Base-by-base conservation (phyloP, 768 basidiomycete species). In the Megacollybia marginata region DNA sequence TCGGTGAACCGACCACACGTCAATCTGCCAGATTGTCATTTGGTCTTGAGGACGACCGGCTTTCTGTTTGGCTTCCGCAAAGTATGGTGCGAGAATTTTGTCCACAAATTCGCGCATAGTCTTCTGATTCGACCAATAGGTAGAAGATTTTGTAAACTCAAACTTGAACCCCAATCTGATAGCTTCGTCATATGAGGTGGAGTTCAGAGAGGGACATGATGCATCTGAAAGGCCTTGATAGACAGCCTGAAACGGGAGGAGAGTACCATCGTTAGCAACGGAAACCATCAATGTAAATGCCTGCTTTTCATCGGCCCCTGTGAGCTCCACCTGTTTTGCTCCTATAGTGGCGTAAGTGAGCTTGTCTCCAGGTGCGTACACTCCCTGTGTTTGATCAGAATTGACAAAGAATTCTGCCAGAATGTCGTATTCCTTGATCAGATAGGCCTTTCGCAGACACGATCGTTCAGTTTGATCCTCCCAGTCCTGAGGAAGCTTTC, bases 281-380 rank as follows among this genome's bases (percentile, higher is more conserved):
- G 48, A 54, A 15, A 61, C 56, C 13, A 61, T 32, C 3, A 66
- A 15, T 1, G 65, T 66, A 50, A 66, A 63, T n/a, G 65, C 65
- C 1, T 57, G 43, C 48, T 66, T 66, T 54, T 66, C 65, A 4
- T 63, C 63, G 11, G 48, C 18, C 9, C 65, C 62, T 6, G 55
- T 35, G 12, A 54, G 43, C 2, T 49, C 23, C 19, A 66, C 65
- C 40, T 66, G 65, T 48, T 60, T 60, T 0, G 58, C 33, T 4
- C 62, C 60, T 1, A 10, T 53, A 16, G 23, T 9, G 9, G 35
- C 53, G 32, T 51, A 66, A 9, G 63, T 64, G 9, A 54, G 20
- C 13, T 43, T 44, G 35, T 38, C 35, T 11, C 35, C 35, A 11
- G 35, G 35, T 38, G 35, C 35, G n/a, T 11, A 38, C 2, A 46